phyloP scores from a whole-genome alignment of 2,329 filamentous ascomycete species.

The Pseudogymnoascus sp. region DNA sequence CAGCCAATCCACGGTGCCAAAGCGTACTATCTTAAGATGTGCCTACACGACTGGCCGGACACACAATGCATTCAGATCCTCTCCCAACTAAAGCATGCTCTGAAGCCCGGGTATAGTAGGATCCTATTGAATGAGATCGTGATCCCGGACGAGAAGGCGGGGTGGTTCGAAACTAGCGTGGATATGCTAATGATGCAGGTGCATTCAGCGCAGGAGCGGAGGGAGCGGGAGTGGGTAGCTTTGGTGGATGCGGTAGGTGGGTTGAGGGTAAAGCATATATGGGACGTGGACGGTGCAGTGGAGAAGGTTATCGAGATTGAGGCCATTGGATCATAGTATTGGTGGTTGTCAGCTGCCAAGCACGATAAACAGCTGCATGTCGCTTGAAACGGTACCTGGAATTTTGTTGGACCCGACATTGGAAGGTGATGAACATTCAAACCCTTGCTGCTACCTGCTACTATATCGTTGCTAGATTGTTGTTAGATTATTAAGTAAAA shows the following conservation, averaged over 20 bases:
- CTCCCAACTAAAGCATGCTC: constrained; percentile 14
- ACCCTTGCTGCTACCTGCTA: too few relatives aligned
- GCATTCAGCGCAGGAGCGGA: constrained; percentile 7
- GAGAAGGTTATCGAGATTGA: constrained; percentile 10
- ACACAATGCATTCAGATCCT: constrained; percentile 27
- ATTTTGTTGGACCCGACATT: too few relatives aligned
- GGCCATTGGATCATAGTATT: neutral
- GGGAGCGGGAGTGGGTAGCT: neutral
- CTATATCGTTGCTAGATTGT: too few relatives aligned
- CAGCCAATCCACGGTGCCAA: constrained; percentile 27
- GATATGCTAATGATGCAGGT: constrained; percentile 9
- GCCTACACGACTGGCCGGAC: constrained; percentile 36
- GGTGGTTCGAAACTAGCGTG: constrained; percentile 3
- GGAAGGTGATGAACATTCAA: too few relatives aligned
- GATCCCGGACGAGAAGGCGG: constrained; percentile 11
- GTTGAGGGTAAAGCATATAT: constrained; percentile 5
- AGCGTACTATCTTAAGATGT: constrained; percentile 27
- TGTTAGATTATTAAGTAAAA: too few relatives aligned
- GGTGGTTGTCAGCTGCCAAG: too few relatives aligned
- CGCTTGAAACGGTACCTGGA: too few relatives aligned
- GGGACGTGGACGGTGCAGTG: constrained; percentile 2
- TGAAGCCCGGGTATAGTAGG: constrained; percentile 23
- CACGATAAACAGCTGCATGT: too few relatives aligned
- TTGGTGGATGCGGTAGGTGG: constrained; percentile 6
- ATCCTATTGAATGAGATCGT: constrained; percentile 17